Percentiles rank a stretch among this genome's conserved stretches.
Evolutionary conservation across 1,139 yeast genomes (phyloP).

Genomic region (Petasospora rhodanensis): DNA sequence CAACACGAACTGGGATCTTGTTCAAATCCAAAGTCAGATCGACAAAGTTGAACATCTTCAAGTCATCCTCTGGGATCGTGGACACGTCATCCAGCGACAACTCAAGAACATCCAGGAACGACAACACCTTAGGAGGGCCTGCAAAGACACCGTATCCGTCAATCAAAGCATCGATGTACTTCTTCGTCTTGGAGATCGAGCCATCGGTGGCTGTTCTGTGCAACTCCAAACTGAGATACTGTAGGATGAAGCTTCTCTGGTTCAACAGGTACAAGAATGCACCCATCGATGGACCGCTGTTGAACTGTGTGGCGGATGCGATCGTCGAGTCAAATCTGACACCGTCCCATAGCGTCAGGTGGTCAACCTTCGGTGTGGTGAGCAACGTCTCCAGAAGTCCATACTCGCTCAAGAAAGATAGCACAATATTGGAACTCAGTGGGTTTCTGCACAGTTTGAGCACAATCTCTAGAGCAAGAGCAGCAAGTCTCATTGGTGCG

Average conservation of each 20-base stretch:
- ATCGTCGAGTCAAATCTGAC: slow-evolving; percentile 40
- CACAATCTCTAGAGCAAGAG: slow-evolving; percentile 56
- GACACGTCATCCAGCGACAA: slow-evolving; percentile 34
- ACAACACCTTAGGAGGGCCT: slow-evolving; percentile 58
- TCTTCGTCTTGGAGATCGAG: slow-evolving; percentile 49
- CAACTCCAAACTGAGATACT: slow-evolving; percentile 68
- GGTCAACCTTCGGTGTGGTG: slow-evolving; percentile 44
- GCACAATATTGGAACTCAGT: slow-evolving; percentile 46
- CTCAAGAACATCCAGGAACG: slow-evolving; percentile 66
- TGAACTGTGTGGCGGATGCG: slow-evolving; percentile 35
- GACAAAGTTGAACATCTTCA: slow-evolving; percentile 33
- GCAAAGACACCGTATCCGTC: slow-evolving; percentile 29
- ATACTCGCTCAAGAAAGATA: slow-evolving; percentile 47
- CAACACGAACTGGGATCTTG: slow-evolving; percentile 26
- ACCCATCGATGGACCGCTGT: slow-evolving; percentile 37
- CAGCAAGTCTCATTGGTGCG: slow-evolving; percentile 53
- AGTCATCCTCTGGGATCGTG: slow-evolving; percentile 28
- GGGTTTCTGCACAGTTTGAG: slow-evolving; percentile 55
- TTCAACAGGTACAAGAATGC: slow-evolving; percentile 59
- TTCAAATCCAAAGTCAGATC: slow-evolving; percentile 31
- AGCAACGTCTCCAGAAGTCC: slow-evolving; percentile 52
- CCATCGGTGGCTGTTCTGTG: slow-evolving; percentile 52
- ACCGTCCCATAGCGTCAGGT: slow-evolving; percentile 48
- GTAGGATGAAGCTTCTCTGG: slow-evolving; percentile 58
- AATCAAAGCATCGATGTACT: slow-evolving; percentile 51